These are phyloP conservation scores for Kwoniella botswanensis DNA, from an alignment of 768 basidiomycete genomes.

Conservation along the genomic window DNA sequence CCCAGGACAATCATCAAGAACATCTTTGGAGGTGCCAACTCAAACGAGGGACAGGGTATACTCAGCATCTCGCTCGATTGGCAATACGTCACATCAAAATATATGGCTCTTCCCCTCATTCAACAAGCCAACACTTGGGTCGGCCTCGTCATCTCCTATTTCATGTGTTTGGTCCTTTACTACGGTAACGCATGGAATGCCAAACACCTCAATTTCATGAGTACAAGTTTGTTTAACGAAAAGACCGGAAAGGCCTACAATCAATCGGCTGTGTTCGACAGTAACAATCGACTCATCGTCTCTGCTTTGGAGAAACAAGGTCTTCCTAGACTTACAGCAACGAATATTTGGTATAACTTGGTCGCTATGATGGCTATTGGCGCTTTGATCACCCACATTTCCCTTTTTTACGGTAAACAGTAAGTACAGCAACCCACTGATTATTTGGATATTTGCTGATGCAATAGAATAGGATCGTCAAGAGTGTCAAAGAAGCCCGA, in stretches of 20 bases:
- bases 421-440: neutral
- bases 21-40: neutral
- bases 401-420: neutral
- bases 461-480: neutral
- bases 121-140: constrained; percentile 66
- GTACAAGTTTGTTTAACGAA: constrained; percentile 65
- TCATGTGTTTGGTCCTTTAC: constrained; percentile 66
- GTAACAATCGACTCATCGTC: constrained; percentile 63
- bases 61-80: constrained; percentile 3
- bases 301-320: constrained; percentile 66
- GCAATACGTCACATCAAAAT: neutral
- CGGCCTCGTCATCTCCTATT: constrained; percentile 65
- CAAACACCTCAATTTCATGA: constrained; percentile 66
- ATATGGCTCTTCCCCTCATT: neutral
- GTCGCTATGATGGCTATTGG: neutral
- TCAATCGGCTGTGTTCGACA: constrained; percentile 65
- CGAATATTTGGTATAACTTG: constrained; percentile 50
- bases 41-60: constrained; percentile 7
- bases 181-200: constrained; percentile 70
- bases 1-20: neutral
- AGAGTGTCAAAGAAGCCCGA: constrained; percentile 60
- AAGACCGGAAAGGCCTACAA: constrained; percentile 66
- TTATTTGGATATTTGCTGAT: neutral
- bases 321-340: constrained; percentile 64
- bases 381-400: neutral